Base-by-base conservation (phyloP, 2,329 filamentous ascomycete species). In the Colletotrichum noveboracense region DNA sequence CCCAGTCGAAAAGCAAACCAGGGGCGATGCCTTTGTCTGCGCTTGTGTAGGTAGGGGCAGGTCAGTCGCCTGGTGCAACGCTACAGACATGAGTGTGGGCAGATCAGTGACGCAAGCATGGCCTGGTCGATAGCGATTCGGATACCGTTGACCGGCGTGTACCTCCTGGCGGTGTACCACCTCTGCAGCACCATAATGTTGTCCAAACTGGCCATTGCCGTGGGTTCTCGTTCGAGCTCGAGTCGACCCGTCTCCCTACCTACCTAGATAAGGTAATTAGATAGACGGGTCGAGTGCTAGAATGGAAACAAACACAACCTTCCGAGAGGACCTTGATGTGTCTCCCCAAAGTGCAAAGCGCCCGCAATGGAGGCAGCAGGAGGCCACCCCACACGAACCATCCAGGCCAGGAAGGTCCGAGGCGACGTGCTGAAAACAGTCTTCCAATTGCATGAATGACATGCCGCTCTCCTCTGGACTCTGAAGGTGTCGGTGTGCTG, bases 21-120 rank as follows among this genome's bases (percentile, higher is more conserved):
- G 43, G 43, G 43, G 43, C 66, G 34, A 71, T 52, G 61, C 21
- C 36, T 64, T 18, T 66, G 38, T n/a, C 34, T 52, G 62, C 36
- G 55, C 16, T 66, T 66, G 9, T 55, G 65, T n/a, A 14, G 38
- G 14, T 26, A 38, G 28, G 48, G 18, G 18, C 43, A 55, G 28
- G 64, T 43, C 64, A 72, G 32, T n/a, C 69, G 69, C 73, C 64
- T 52, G 64, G 32, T 75, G 58, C 73, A 65, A 73, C 73, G 70
- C 69, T 68, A 71, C 62, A 38, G 62, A 28, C 21, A 18, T 32
- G 13, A 55, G 55, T 62, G 64, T 76, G 74, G 74, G 74, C 74
- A 76, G 64, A 69, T 74, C 12, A n/a, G 64, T 75, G 73, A 73
- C 70, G 73, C 64, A 73, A 75, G 56, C 48, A 65, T 75, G 70